phyloP scores from a whole-genome alignment of 2,329 filamentous ascomycete genomes.

The Xylaria arbuscula region DNA sequence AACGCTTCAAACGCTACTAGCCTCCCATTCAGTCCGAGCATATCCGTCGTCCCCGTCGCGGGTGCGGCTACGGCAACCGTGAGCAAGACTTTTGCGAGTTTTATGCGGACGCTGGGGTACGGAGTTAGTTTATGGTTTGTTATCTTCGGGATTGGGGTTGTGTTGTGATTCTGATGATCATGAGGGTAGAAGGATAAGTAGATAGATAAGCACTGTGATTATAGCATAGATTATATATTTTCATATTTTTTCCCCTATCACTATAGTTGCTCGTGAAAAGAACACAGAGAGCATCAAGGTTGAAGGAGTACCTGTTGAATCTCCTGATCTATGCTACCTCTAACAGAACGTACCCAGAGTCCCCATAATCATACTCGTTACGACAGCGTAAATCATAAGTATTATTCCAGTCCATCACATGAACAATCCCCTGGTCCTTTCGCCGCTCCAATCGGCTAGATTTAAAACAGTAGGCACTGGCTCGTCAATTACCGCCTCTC shows the following conservation, averaged over 20 bases:
- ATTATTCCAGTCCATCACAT: neutral
- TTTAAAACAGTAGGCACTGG: conserved; percentile 1
- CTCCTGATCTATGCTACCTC: no score
- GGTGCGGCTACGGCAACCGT: conserved; percentile 15
- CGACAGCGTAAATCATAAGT: neutral
- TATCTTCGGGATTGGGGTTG: conserved; percentile 42
- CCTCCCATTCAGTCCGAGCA: neutral
- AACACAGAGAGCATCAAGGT: no score
- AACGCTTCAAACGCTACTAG: conserved; percentile 9
- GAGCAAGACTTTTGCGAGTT: conserved; percentile 3
- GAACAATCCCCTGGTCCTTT: neutral
- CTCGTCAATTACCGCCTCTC: conserved; percentile 17
- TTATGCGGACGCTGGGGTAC: conserved; percentile 32
- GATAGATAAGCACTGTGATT: neutral
- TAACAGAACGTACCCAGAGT: neutral
- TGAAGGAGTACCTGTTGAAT: no score
- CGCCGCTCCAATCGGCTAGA: neutral
- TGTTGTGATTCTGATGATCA: conserved; percentile 33
- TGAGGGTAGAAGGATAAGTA: neutral
- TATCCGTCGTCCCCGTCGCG: conserved; percentile 15
- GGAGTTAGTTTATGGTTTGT: conserved; percentile 43
- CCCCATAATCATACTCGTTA: neutral
- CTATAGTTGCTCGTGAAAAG: neutral
- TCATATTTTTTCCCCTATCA: neutral
- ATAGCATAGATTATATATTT: neutral